These are phyloP conservation scores for Madurella fahalii DNA, from an alignment of 2,329 filamentous ascomycete genomes.

Conservation along the genomic window DNA sequence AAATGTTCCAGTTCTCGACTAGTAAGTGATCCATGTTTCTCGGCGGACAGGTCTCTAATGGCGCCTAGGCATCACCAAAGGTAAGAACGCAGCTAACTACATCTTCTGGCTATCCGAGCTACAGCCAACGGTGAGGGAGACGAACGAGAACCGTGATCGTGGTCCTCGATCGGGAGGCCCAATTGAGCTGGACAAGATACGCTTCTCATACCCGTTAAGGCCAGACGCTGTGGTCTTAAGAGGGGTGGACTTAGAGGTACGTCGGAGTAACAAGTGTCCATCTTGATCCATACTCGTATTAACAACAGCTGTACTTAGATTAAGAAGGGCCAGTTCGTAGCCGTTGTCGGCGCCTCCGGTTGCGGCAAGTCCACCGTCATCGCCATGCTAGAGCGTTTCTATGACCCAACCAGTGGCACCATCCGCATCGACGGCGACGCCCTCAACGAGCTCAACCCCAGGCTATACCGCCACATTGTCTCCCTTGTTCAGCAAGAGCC, in stretches of 20 bases:
- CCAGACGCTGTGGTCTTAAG: conserved; percentile 39
- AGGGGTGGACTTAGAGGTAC: conserved; percentile 32
- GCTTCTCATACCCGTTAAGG: conserved; percentile 58
- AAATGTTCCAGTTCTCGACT: conserved; percentile 46
- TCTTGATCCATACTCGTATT: conserved; percentile 18
- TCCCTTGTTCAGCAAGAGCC: conserved; percentile 41
- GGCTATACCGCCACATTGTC: conserved; percentile 44
- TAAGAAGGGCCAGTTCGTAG: conserved; percentile 45
- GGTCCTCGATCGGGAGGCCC: conserved; percentile 30
- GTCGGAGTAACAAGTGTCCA: conserved; percentile 13
- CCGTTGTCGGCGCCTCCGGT: conserved; percentile 54
- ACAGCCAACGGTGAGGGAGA: conserved; percentile 41
- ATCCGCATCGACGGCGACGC: conserved; percentile 36
- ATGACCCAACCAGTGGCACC: conserved; percentile 34
- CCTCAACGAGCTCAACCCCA: conserved; percentile 36
- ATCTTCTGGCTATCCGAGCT: conserved; percentile 45
- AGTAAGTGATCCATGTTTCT: conserved; percentile 22
- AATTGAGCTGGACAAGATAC: conserved; percentile 20
- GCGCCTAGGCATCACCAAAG: conserved; percentile 44
- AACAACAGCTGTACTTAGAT: conserved; percentile 24
- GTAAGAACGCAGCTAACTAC: conserved; percentile 46
- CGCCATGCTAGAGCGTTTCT: conserved; percentile 45
- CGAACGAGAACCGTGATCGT: conserved; percentile 35
- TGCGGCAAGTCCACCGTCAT: conserved; percentile 60
- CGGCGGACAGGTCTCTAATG: conserved; percentile 7